Evolutionary conservation across 306 rosid species (phyloP).

Genomic region (Calophaca sinica): DNA sequence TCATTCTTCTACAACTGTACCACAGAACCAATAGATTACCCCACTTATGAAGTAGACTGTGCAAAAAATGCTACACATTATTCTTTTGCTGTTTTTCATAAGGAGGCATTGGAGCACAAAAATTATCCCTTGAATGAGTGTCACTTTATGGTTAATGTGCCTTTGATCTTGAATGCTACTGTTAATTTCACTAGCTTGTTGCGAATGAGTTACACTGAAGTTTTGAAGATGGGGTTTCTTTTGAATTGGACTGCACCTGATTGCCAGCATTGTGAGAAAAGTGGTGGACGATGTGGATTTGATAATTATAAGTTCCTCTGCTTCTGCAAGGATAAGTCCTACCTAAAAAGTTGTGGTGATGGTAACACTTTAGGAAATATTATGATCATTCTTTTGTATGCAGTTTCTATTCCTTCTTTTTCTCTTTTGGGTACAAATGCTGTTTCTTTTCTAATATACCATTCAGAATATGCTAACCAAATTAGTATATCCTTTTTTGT

Average conservation of each 20-base stretch:
- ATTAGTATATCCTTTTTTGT: too few relatives aligned
- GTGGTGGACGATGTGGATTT: slow-evolving; percentile 75
- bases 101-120: slow-evolving; percentile 48
- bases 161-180: slow-evolving; percentile 42
- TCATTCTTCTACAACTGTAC: slow-evolving; percentile 72
- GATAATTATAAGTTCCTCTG: slow-evolving; percentile 52
- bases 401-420: slow-evolving; percentile 5
- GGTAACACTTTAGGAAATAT: slow-evolving; percentile 50
- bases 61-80: slow-evolving; percentile 51
- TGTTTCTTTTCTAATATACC: slow-evolving; percentile 12
- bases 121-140: slow-evolving; percentile 58
- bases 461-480: background rate
- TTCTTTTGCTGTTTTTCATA: slow-evolving; percentile 67
- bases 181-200: slow-evolving; percentile 40
- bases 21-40: slow-evolving; percentile 47
- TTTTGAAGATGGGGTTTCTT: slow-evolving; percentile 71
- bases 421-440: slow-evolving; percentile 4
- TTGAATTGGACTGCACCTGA: slow-evolving; percentile 66
- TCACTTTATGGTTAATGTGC: slow-evolving; percentile 52
- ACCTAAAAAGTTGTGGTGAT: slow-evolving; percentile 54
- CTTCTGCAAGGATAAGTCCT: slow-evolving; percentile 63
- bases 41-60: slow-evolving; percentile 54
- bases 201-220: slow-evolving; percentile 55
- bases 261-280: slow-evolving; percentile 60
- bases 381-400: background rate